phyloP scores from a whole-genome alignment of 108 stramenopile genomes.

The Pseudonitzschia pungens region DNA sequence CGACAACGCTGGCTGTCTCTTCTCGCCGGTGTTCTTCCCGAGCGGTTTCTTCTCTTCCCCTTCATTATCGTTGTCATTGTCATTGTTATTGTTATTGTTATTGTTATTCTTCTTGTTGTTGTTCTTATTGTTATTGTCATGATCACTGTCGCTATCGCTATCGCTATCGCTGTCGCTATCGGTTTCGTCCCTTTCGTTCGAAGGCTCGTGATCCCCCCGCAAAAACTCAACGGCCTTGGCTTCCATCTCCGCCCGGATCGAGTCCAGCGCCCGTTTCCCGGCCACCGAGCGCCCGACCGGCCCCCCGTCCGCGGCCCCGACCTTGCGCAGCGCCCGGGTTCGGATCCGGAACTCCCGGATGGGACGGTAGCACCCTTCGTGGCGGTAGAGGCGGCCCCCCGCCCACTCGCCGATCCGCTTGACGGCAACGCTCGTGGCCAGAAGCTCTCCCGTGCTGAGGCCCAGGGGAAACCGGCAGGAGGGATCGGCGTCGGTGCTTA shows the following conservation, averaged over 20 bases:
- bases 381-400: constrained; percentile 38
- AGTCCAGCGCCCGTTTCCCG: background rate
- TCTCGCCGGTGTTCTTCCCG: no score
- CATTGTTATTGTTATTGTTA: no score
- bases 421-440: constrained; percentile 40
- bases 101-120: no score
- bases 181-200: background rate
- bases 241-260: background rate
- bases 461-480: constrained; percentile 24
- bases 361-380: constrained; percentile 39
- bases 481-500: background rate
- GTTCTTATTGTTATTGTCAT: no score
- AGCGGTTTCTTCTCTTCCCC: no score
- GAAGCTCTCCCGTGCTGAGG: constrained; percentile 47
- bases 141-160: no score
- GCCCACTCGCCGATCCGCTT: constrained; percentile 49
- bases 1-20: no score
- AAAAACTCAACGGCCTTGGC: background rate
- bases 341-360: background rate
- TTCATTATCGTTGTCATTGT: no score
- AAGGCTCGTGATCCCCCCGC: constrained; percentile 9
- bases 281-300: no score
- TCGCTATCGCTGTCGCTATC: no score
- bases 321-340: no score
- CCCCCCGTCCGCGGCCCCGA: background rate